These are phyloP conservation scores for Aspergillus sclerotioniger DNA, from an alignment of 495 filamentous ascomycete genomes.

Conservation along the genomic window DNA sequence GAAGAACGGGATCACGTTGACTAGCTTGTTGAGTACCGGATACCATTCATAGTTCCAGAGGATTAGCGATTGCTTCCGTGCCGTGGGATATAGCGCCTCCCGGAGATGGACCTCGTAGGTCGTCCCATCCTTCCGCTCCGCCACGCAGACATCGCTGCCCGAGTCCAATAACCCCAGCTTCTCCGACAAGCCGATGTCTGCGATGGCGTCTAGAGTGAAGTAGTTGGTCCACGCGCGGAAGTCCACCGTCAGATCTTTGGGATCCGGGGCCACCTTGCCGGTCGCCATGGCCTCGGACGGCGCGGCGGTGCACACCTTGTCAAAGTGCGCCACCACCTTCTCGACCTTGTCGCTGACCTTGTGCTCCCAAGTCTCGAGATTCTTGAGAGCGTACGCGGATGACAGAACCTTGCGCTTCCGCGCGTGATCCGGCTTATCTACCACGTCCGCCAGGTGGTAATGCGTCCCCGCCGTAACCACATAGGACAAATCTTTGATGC, in stretches of 20 bases:
- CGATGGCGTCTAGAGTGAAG: slow-evolving; percentile 51
- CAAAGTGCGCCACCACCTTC: slow-evolving; percentile 41
- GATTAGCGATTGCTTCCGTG: slow-evolving; percentile 38
- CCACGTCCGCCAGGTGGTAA: slow-evolving; percentile 45
- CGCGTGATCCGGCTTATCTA: slow-evolving; percentile 48
- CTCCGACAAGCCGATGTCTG: slow-evolving; percentile 52
- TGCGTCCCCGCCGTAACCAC: slow-evolving; percentile 37
- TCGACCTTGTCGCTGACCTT: slow-evolving; percentile 53
- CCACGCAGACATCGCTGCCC: slow-evolving; percentile 41
- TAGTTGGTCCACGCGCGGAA: slow-evolving; percentile 45
- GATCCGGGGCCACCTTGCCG: slow-evolving; percentile 24
- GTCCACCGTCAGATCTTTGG: slow-evolving; percentile 35
- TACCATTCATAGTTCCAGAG: slow-evolving; percentile 54
- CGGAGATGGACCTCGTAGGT: slow-evolving; percentile 41
- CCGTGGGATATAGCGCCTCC: slow-evolving; percentile 46
- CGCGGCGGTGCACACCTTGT: slow-evolving; percentile 30
- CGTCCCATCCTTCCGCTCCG: slow-evolving; percentile 41
- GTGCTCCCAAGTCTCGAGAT: slow-evolving; percentile 54
- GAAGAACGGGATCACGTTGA: slow-evolving; percentile 35
- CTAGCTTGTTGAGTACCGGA: slow-evolving; percentile 26
- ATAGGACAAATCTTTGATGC: slow-evolving; percentile 50
- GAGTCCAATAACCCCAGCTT: slow-evolving; percentile 51
- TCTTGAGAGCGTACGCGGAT: slow-evolving; percentile 52
- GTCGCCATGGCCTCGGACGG: slow-evolving; percentile 24
- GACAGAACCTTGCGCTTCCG: slow-evolving; percentile 52